These are phyloP conservation scores for Colletotrichum incanum DNA, from an alignment of 2,329 filamentous ascomycete genomes.

Conservation along the genomic window DNA sequence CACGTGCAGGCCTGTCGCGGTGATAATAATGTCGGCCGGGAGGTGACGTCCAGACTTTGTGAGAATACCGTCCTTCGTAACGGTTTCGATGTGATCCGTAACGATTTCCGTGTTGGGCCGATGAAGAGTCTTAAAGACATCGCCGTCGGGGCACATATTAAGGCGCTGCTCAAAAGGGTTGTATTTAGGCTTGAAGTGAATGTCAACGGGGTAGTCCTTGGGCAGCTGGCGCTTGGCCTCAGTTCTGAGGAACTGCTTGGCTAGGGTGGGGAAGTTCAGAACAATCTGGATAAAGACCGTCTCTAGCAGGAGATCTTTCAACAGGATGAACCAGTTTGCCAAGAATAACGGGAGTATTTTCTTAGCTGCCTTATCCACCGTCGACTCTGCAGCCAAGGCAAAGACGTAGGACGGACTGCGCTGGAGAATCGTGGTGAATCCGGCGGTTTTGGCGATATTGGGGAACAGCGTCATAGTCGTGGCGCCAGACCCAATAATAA, in stretches of 20 bases:
- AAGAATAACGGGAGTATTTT: constrained; percentile 64
- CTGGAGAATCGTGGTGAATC: constrained; percentile 84
- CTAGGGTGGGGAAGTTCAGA: constrained; percentile 65
- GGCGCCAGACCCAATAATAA: constrained; percentile 84
- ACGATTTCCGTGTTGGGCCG: constrained; percentile 62
- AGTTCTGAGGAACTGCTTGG: constrained; percentile 63
- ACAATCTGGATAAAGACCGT: constrained; percentile 66
- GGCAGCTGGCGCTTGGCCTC: constrained; percentile 68
- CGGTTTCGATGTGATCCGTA: constrained; percentile 67
- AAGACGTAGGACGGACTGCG: constrained; percentile 82
- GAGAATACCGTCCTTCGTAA: constrained; percentile 64
- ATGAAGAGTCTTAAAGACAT: constrained; percentile 69
- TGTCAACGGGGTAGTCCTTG: constrained; percentile 65
- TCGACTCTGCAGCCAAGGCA: constrained; percentile 62
- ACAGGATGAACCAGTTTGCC: constrained; percentile 63
- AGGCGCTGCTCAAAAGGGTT: constrained; percentile 82
- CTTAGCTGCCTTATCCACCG: constrained; percentile 55
- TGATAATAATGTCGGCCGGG: constrained; percentile 77
- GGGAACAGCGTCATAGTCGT: constrained; percentile 86
- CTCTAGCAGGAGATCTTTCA: constrained; percentile 64
- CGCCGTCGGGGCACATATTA: constrained; percentile 74
- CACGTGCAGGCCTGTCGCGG: constrained; percentile 77
- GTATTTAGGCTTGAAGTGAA: constrained; percentile 77
- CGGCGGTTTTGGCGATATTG: constrained; percentile 74
- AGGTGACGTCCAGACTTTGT: constrained; percentile 66